Evolutionary conservation across 441 rosid species (phyloP), one percentile per base, ranked within the genome.

Genomic region (Syzygium syzygioides): DNA sequence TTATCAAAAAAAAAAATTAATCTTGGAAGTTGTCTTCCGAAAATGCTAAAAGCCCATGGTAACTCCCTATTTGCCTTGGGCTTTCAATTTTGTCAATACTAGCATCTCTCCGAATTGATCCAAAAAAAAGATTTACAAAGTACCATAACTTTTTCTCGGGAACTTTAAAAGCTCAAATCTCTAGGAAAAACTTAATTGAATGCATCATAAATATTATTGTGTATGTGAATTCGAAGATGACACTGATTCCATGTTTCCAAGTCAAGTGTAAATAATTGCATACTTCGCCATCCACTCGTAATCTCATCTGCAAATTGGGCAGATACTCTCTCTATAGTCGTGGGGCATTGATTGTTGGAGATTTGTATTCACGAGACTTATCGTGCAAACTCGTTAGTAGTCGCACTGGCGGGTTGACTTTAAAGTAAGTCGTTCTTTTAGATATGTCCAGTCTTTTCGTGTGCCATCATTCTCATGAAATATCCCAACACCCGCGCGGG

Each of bases 181-280:
- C 11, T 37, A 1, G 23, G 1, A 37, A 37, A 37, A 12, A 2
- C 17, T 6, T 0, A 37, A 71, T 23, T 3, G 20, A 37, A 37
- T 0, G 0, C 5, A 1, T 9, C n/a, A 37, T 71, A 71, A 71
- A 20, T 20, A 71, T 3, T 3, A 20, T 11, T 64, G 1, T 64
- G 23, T 8, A 30, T 64, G 23, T 64, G 12, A 17, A 30, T 64
- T 55, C 14, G 20, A 62, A 62, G 34, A 15, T 8, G 34, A 30
- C 23, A 30, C 6, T 4, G 3, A 64, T 64, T 30, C 9, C 2
- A 17, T 8, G 12, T 30, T 30, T 17, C 34, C 11, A 64, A 15
- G 76, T 64, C 23, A 17, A 30, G 76, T 8, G 76, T 30, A 64
- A 64, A 30, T 8, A 15, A 64, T 30, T 64, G 12, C 23, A 1